phyloP scores from a whole-genome alignment of 208 protist genomes.

The Endotrypanum monterogeii region DNA sequence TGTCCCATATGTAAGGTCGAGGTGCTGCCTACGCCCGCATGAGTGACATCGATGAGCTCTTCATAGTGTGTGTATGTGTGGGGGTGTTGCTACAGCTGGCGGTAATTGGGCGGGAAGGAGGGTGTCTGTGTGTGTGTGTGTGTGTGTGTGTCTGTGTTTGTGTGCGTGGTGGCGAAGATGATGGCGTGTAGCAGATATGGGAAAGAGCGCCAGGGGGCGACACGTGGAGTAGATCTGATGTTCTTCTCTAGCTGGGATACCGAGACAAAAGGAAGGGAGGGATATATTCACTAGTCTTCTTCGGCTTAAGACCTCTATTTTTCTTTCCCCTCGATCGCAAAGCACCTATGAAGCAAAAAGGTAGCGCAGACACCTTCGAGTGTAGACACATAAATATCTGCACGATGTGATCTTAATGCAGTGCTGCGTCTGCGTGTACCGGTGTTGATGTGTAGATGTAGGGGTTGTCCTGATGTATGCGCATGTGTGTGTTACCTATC shows the following conservation, averaged over 20 bases:
- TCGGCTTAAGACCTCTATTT: not conserved
- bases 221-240: too few species aligned
- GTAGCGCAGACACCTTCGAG: not conserved
- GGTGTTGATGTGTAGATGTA: not conserved
- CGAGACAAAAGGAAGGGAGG: too few species aligned
- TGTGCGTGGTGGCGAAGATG: too few species aligned
- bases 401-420: not conserved
- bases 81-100: not conserved
- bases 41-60: not conserved
- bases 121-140: too few species aligned
- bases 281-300: too few species aligned
- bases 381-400: not conserved
- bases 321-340: not conserved
- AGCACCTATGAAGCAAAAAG: not conserved
- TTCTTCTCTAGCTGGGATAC: too few species aligned
- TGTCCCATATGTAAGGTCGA: slow-evolving; percentile 77
- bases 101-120: not conserved
- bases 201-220: too few species aligned
- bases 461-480: not conserved
- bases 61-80: not conserved
- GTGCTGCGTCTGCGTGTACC: not conserved
- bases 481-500: not conserved
- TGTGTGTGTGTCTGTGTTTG: too few species aligned
- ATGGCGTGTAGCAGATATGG: too few species aligned
- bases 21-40: slow-evolving; percentile 33